Conservation (phyloP, 345 rosid species). For the Corymbia maculata region DNA sequence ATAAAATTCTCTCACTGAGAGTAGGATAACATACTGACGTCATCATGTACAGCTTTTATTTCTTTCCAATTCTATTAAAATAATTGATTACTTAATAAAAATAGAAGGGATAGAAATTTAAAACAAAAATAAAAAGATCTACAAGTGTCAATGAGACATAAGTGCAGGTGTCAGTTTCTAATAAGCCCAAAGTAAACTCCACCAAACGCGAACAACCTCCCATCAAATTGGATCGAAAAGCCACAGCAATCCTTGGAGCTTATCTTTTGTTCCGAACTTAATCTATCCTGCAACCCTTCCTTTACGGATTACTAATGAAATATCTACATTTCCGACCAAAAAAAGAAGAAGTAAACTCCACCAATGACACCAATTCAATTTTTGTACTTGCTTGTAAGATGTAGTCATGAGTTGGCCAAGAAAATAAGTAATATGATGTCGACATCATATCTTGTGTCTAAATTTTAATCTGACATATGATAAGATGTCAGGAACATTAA, state of each 20-base stretch:
- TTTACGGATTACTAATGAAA: no score
- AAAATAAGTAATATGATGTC: neutral
- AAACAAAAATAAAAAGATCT: neutral
- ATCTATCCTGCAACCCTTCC: no score
- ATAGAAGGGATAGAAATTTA: no score
- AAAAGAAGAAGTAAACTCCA: no score
- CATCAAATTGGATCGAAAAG: no score
- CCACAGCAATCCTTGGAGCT: no score
- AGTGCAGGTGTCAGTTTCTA: neutral
- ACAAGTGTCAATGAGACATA: neutral
- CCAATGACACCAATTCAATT: neutral
- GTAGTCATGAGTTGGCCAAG: neutral
- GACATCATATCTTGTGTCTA: neutral
- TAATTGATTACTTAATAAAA: neutral
- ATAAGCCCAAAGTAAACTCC: neutral
- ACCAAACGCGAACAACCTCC: no score
- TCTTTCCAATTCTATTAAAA: neutral
- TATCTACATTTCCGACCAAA: no score
- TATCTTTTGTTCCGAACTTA: no score
- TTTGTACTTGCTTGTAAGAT: neutral
- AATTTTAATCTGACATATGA: neutral
- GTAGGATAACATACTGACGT: neutral
- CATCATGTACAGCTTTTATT: neutral
- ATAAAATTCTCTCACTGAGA: no score
- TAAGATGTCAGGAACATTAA: neutral